Evolutionary conservation across 805 yeast species (phyloP), one percentile per base, ranked within the genome.

Genomic region (Jamesozyma lodderae): DNA sequence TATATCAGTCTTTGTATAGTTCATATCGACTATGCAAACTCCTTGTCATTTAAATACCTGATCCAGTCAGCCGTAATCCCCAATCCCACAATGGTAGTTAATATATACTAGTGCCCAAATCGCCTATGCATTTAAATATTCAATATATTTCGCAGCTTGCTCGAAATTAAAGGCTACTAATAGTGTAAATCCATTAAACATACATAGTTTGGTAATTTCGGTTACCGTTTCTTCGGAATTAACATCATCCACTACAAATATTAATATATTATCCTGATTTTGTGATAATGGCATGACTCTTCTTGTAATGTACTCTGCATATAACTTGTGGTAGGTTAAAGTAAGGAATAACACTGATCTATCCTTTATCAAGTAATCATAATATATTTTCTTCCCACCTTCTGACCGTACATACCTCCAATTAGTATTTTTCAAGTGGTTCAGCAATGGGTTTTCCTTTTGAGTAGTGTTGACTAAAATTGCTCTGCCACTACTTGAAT

Each of bases 291-390:
- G 59, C 42, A 59, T 66, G 57, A 79, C 67, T 42, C 81, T 66
- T 43, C 73, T 73, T 59, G 73, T 71, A 3, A 83, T 69, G 48
- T 83, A 82, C 47, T 81, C 90, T 0, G 88, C 86, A 46, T 79
- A 81, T 28, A 83, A 61, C 55, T 81, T 81, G 52, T 81, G 86
- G 53, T 82, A 83, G 36, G 79, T 78, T 34, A 83, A 56, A 1
- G 85, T 75, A 3, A 83, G 63, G 46, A 81, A 81, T 0, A 83
- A 48, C 1, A 80, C 70, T 40, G 54, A 75, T 57, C 55, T 71
- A 59, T 22, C 77, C 64, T 72, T 77, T 13, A 82, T 69, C 35
- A 78, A 66, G 56, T 82, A 83, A 53, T 83, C 94, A 48, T 65
- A 81, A 52, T 59, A 70, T 46, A 61, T 67, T 43, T 68, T 59